Base-by-base conservation (phyloP, 1,139 yeast genomes). In the Pneumocystis canis region DNA sequence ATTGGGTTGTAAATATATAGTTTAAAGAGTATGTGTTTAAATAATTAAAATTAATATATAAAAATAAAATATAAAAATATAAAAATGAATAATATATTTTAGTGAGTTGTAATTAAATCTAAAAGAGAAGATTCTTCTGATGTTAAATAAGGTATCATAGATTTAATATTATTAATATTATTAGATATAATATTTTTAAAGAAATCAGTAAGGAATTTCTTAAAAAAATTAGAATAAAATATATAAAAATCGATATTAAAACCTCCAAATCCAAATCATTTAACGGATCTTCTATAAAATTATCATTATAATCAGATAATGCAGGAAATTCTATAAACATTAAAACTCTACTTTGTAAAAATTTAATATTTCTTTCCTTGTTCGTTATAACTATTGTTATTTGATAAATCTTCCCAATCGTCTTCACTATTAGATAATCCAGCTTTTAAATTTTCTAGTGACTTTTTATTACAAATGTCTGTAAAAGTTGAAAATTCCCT, bases 391-490 rank as follows among this genome's bases (percentile, higher is more conserved):
- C 31, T 47, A 25, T 47, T 20, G 9, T 25, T 16, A 25, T 7
- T 28, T 5, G 30, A 28, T 25, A 25, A 25, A 25, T 47, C 31
- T 47, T 47, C 54, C 31, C 31, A 47, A 37, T 63, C 65, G 30
- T 62, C 64, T n/a, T 63, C 65, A 6, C 32, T 56, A 54, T 63
- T 62, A 20, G 59, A 59, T 14, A 35, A 25, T 11, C 11, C 16
- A 25, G 16, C 11, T 11, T 47, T 47, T 3, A 28, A 47, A 47
- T 9, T 2, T 25, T 14, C 31, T 25, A 20, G 39, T 59, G 35
- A 25, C 53, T 62, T 62, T 25, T 63, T 62, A 59, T 59, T 59
- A 47, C 57, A 60, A 31, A 57, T 30, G 4, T 20, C 30, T 57
- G 14, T 39, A 35, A 39, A 57, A 57, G 18, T 60, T 32, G 61